phyloP scores from a whole-genome alignment of 2,329 filamentous ascomycete genomes.

The Fusarium sambucinum region DNA sequence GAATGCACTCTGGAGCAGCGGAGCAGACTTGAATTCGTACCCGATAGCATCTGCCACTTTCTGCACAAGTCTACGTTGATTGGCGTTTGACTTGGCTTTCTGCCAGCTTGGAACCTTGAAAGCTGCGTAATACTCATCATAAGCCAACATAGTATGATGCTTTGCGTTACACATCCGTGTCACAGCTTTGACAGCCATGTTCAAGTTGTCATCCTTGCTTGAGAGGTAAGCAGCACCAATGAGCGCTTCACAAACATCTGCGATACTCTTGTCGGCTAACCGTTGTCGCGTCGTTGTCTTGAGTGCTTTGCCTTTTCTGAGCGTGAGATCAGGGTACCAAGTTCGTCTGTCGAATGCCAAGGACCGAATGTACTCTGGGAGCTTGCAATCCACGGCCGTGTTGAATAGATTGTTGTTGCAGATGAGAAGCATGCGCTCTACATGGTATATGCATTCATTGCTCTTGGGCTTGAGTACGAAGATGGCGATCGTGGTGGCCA shows the following conservation, averaged over 20 bases:
- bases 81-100: conserved; percentile 68
- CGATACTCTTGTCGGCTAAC: conserved; percentile 89
- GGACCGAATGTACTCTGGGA: conserved; percentile 84
- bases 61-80: conserved; percentile 75
- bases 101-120: conserved; percentile 82
- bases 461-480: conserved; percentile 81
- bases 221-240: conserved; percentile 85
- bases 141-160: conserved; percentile 77
- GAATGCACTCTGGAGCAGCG: conserved; percentile 85
- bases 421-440: conserved; percentile 88
- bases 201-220: conserved; percentile 59
- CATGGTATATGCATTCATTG: conserved; percentile 88
- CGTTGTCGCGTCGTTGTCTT: conserved; percentile 65
- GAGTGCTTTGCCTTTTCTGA: conserved; percentile 77
- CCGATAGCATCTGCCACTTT: conserved; percentile 70
- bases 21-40: conserved; percentile 78
- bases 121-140: conserved; percentile 76
- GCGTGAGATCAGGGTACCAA: conserved; percentile 88
- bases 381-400: conserved; percentile 73
- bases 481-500: conserved; percentile 90
- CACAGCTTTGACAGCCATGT: conserved; percentile 72
- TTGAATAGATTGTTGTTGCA: conserved; percentile 93
- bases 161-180: conserved; percentile 76
- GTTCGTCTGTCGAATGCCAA: conserved; percentile 81
- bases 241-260: conserved; percentile 93